Conservation (phyloP, 2,329 filamentous ascomycete species). For the Cladosporium halotolerans region DNA sequence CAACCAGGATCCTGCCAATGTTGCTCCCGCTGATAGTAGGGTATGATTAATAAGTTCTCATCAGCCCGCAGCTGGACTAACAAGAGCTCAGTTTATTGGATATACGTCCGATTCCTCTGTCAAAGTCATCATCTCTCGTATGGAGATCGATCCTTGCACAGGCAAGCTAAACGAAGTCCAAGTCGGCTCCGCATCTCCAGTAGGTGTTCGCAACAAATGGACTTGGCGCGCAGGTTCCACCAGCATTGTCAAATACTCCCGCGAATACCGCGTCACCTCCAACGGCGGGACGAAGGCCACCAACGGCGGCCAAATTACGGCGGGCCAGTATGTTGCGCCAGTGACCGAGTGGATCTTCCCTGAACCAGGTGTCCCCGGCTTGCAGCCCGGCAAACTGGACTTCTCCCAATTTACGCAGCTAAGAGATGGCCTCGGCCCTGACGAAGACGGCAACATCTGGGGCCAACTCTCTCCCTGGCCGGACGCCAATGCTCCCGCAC, state of each 20-base stretch:
- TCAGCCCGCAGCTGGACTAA: neutral
- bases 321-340: conserved; percentile 37
- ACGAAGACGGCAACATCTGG: conserved; percentile 28
- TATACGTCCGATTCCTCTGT: conserved; percentile 34
- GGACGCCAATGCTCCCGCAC: conserved; percentile 24
- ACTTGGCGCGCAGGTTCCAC: conserved; percentile 29
- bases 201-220: conserved; percentile 36
- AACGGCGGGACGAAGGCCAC: conserved; percentile 26
- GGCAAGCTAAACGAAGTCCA: conserved; percentile 33
- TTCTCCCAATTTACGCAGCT: conserved; percentile 32
- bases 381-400: conserved; percentile 27
- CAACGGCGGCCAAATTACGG: conserved; percentile 34
- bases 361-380: conserved; percentile 36
- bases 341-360: conserved; percentile 42
- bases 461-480: conserved; percentile 36
- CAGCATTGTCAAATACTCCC: conserved; percentile 32
- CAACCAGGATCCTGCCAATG: conserved; percentile 23
- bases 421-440: conserved; percentile 27
- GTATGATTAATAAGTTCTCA: conserved; percentile 10
- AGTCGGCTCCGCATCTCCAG: conserved; percentile 30
- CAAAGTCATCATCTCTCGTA: conserved; percentile 33
- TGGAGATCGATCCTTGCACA: conserved; percentile 40
- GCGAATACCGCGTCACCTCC: conserved; percentile 37
- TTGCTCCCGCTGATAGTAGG: conserved; percentile 31
- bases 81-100: conserved; percentile 31